A percentile compares a stretch with the other conserved stretches of the same genome.
Conservation (phyloP, 805 yeast species). For the Blastobotrys terrestris region DNA sequence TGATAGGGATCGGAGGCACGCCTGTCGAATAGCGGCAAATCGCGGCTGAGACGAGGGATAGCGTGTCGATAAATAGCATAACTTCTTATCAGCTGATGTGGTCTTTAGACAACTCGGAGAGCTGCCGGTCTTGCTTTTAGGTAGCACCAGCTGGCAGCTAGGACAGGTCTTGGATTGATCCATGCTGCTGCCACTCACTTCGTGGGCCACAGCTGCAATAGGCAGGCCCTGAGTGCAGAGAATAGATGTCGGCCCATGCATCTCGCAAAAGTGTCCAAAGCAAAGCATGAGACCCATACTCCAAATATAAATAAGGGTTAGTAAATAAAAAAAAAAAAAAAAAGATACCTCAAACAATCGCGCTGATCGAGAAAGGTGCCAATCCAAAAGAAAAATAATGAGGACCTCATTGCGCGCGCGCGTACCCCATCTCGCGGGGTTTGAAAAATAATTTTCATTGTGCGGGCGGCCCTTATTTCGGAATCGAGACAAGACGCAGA, state of each 20-base stretch:
- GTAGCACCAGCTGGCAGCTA: constrained; percentile 20
- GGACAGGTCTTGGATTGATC: constrained; percentile 14
- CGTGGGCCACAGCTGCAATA: constrained; percentile 10
- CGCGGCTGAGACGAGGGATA: constrained; percentile 23
- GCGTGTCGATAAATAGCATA: constrained; percentile 18
- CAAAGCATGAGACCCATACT: constrained; percentile 16
- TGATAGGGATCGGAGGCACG: constrained; percentile 22
- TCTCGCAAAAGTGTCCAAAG: constrained; percentile 28
- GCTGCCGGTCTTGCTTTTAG: constrained; percentile 8
- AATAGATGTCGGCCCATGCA: constrained; percentile 28
- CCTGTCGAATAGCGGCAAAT: constrained; percentile 24
- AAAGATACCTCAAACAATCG: too few relatives aligned
- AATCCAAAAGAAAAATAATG: too few relatives aligned
- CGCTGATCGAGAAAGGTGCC: too few relatives aligned
- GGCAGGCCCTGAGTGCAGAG: constrained; percentile 26
- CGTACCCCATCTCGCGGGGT: too few relatives aligned
- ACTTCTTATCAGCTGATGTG: not conserved
- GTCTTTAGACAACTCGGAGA: constrained; percentile 5
- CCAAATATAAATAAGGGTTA: not conserved
- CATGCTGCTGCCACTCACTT: constrained; percentile 3
- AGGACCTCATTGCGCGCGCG: not conserved
- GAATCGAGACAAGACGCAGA: too few relatives aligned
- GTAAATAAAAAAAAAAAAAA: too few relatives aligned
- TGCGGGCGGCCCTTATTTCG: too few relatives aligned
- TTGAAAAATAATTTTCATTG: too few relatives aligned